phyloP scores from a whole-genome alignment of 371 early-diverging fungal species.

The Amoeboaphelidium protococcarum region DNA sequence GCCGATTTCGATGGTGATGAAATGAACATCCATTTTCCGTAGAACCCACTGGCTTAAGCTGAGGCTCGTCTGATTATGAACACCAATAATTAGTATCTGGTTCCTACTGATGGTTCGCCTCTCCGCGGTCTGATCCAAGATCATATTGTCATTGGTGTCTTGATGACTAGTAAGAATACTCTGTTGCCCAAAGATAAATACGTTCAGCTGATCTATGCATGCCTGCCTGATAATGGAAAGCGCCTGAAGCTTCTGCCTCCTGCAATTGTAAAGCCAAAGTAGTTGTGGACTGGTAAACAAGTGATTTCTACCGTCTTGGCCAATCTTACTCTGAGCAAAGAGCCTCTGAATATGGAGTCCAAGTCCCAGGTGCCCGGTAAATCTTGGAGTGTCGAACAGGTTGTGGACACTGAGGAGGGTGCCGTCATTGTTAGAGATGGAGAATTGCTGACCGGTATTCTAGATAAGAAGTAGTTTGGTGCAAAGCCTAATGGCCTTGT shows the following conservation, averaged over 20 bases:
- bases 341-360: conserved; percentile 58
- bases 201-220: conserved; percentile 69
- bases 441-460: conserved; percentile 65
- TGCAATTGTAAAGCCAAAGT: conserved; percentile 56
- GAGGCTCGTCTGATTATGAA: conserved; percentile 87
- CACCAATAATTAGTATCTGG: conserved; percentile 91
- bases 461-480: conserved; percentile 97
- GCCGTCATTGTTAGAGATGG: conserved; percentile 57
- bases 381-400: conserved; percentile 36
- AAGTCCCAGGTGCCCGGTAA: conserved; percentile 63
- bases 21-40: conserved; percentile 99
- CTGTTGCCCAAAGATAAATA: conserved; percentile 78
- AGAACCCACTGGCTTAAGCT: conserved; percentile 82
- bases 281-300: conserved; percentile 96
- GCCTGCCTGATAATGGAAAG: conserved; percentile 27
- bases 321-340: conserved; percentile 50
- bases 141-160: conserved; percentile 90
- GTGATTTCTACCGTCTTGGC: conserved; percentile 60
- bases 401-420: conserved; percentile 47
- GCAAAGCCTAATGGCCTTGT: conserved; percentile 77
- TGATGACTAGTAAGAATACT: conserved; percentile 68
- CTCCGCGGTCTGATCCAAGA: conserved; percentile 98
- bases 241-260: conserved; percentile 53
- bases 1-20: conserved; percentile 99
- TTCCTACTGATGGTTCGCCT: conserved; percentile 93